Base-by-base conservation (phyloP, 2,329 filamentous ascomycete genomes). In the Alternaria dauci region DNA sequence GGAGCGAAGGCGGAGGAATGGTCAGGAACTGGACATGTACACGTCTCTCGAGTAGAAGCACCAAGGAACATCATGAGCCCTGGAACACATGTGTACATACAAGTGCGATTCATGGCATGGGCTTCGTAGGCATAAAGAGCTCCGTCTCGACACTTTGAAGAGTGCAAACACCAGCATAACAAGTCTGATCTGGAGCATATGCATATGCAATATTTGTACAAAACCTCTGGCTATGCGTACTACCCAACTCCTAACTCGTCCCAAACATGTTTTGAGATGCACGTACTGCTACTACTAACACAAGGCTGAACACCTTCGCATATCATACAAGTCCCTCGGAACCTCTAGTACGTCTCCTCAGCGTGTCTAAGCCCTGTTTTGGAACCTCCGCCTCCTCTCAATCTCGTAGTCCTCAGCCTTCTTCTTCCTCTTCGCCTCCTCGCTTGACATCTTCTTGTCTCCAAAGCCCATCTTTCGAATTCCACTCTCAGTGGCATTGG, bases 1-100 rank as follows among this genome's bases (percentile, higher is more conserved):
- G 60, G 84, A 84, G 76, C 81, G 84, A 64, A 81, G 85, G 73
- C 77, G 84, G 69, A 80, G 82, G 69, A 79, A 79, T 61, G 80
- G 80, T 39, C 81, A 84, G 71, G 85, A 86, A 68, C 71, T 94
- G 72, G 83, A 88, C 59, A 88, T 90, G 72, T 84, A 90, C 68
- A 86, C 90, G 16, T 87, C 88, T 66, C 73, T 93, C 79, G 91
- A 94, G 81, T 91, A 73, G 70, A 38, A 18, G 16, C 12, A 12
- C 32, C 42, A 34, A 4, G 25, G 14, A 36, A 8, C 39, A 18
- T 47, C 9, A 25, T 23, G n/a, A 36, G 4, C 18, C 18, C 25
- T 38, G 18, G 8, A 46, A 36, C 26, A 16, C 14, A 43, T 41
- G 57, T 32, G 41, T 23, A 58, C 18, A 58, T 44, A 52, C 38